Percentiles rank a stretch among this genome's conserved stretches.
Evolutionary conservation across 2,329 filamentous ascomycete species (phyloP).

Genomic region (Clonostachys rosea): DNA sequence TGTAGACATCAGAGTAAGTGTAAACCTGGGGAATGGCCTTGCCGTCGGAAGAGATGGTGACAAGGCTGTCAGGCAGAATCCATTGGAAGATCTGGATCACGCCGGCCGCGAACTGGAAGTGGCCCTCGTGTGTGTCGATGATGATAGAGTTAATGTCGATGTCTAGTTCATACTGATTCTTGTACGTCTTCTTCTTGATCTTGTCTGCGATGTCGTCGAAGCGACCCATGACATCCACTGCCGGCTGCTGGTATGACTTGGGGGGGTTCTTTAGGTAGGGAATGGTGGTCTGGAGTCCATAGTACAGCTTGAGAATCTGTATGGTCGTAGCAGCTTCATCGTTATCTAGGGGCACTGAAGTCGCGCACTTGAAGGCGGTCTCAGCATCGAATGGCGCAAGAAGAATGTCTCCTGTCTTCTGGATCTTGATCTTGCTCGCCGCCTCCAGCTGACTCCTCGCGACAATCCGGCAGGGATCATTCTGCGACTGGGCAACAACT

Average conservation of each 20-base stretch:
- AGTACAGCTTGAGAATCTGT: slow-evolving; percentile 30
- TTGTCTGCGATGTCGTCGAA: slow-evolving; percentile 39
- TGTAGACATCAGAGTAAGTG: too few species aligned
- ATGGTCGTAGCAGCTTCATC: slow-evolving; percentile 25
- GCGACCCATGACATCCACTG: slow-evolving; percentile 38
- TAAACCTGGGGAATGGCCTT: too few species aligned
- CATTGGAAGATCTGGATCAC: slow-evolving; percentile 26
- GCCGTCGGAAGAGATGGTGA: too few species aligned
- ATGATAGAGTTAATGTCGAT: slow-evolving; percentile 47
- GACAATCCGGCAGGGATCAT: too few species aligned
- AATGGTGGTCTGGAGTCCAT: slow-evolving; percentile 42
- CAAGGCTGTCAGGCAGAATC: slow-evolving; percentile 25
- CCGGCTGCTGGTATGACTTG: slow-evolving; percentile 39
- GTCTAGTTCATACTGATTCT: slow-evolving; percentile 51
- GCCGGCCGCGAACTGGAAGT: slow-evolving; percentile 49
- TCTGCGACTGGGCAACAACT: too few species aligned
- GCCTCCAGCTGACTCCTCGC: too few species aligned
- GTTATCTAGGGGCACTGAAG: slow-evolving; percentile 29
- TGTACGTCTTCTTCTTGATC: slow-evolving; percentile 32
- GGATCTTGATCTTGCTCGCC: too few species aligned
- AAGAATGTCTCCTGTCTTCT: not conserved
- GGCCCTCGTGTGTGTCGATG: slow-evolving; percentile 56
- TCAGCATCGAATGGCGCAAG: not conserved
- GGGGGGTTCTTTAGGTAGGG: slow-evolving; percentile 47
- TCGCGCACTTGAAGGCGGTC: slow-evolving; percentile 26